Conservation (phyloP, 306 rosid genomes). For the Parietaria judaica region DNA sequence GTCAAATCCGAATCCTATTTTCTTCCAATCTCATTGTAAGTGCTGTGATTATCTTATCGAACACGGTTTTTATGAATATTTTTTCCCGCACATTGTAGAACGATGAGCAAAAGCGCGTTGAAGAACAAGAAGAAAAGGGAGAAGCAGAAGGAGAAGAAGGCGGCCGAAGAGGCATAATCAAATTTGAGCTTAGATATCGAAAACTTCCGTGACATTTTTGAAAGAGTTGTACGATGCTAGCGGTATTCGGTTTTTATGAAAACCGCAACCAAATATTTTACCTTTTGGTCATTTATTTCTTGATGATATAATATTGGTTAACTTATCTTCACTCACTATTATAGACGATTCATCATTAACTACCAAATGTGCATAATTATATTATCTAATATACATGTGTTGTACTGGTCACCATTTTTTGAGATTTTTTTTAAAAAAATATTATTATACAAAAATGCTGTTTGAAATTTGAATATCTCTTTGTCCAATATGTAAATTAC, state of each 20-base stretch:
- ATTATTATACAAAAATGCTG: no score
- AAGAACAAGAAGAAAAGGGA: conserved; percentile 93
- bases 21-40: background rate
- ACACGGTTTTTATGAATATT: conserved; percentile 1
- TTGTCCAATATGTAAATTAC: no score
- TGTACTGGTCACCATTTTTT: no score
- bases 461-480: no score
- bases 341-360: no score
- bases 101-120: conserved; percentile 74
- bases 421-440: no score
- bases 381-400: no score
- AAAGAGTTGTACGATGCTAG: background rate
- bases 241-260: background rate
- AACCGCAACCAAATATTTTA: background rate
- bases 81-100: conserved; percentile 33
- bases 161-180: conserved; percentile 24
- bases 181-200: no score
- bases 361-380: no score
- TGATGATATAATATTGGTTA: no score
- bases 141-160: conserved; percentile 86
- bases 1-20: conserved; percentile 11
- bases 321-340: no score
- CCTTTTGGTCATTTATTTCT: no score
- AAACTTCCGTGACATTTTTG: conserved; percentile 4
- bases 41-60: conserved; percentile 11